Base-by-base conservation (phyloP, 2,329 filamentous ascomycete species). In the Ophiostoma sp. region DNA sequence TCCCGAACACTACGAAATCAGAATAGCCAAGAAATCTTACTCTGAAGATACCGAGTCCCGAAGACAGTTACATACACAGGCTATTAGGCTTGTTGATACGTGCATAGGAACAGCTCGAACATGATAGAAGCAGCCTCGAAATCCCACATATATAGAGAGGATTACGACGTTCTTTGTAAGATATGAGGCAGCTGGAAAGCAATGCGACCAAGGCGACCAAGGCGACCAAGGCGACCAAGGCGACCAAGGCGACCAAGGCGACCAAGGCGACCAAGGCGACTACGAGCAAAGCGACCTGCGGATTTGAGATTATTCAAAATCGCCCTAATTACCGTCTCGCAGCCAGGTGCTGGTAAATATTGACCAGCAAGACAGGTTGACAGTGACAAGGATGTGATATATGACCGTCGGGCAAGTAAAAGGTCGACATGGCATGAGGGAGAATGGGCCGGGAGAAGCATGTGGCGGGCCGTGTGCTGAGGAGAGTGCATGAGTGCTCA, bases 401-500 rank as follows among this genome's bases (percentile, higher is more conserved):
- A 27, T 55, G 49, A 55, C 49, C 18, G 49, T 16, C 5, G n/a
- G 18, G 49, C 18, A n/a, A 49, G n/a, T 27, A 27, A 55, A n/a
- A 9, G 49, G 27, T 18, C 49, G 8, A 4, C 8, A 7, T 8
- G 11, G 16, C 49, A 55, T 27, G 27, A 27, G 27, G 27, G 27
- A 27, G 27, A 27, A 44, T 44, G 27, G 27, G 27, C 11, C 49
- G 6, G 12, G 47, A 49, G 18, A 55, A 55, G 55, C 55, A 60
- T 18, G 27, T 27, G 27, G 55, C 55, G 55, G 55, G 55, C 55
- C 55, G 55, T 60, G 55, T 55, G 3, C 7, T 60, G 55, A 60
- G 55, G 55, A 60, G 55, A 60, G n/a, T 60, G 55, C 55, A 60
- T 27, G 55, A 60, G n/a, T 60, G 55, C 55, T 38, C 55, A 60